Base-by-base conservation (phyloP, 1,139 yeast species). In the Kurtzmaniella quercitrusa region DNA sequence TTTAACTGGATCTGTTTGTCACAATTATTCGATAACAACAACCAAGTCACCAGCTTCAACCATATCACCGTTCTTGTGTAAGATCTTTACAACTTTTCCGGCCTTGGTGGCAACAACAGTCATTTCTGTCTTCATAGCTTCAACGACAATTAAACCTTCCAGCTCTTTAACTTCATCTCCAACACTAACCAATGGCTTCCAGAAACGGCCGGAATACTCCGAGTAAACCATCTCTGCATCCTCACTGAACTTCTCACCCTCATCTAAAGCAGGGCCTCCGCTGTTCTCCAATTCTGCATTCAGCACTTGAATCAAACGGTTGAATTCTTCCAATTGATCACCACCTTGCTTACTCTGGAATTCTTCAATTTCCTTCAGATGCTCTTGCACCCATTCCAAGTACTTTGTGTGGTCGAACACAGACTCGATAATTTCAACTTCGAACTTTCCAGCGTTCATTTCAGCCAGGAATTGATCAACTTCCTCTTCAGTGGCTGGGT, bases 121-220 rank as follows among this genome's bases (percentile, higher is more conserved):
- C 96, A 93, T 89, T 63, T 93, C 98, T 1, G 98, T 93, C 72
- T 93, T 93, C 98, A 93, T 93, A 42, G 98, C 98, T 63, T 93
- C 98, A 45, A 93, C 88, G 42, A 93, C 88, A 49, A 93, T 78
- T 50, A 93, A 71, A 3, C 89, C 89, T 55, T 88, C 93, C 30
- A 91, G 95, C 45, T 69, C 76, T 42, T 70, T 68, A 26, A 93
- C 95, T 17, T 52, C 65, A 52, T 86, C 94, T n/a, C 96, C 97
- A 38, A 78, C 91, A 43, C 74, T 68, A 28, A 85, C 95, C 52
- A 89, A 71, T 2, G 94, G 80, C 65, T 93, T 93, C 98, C 98
- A 93, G 79, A 93, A 89, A 53, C 98, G 76, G 45, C 98, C 98
- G 11, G 96, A 86, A 59, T 82, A 93, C 61, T 93, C 97, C 16